phyloP scores from a whole-genome alignment of 306 rosid genomes.

The Sindora glabra region DNA sequence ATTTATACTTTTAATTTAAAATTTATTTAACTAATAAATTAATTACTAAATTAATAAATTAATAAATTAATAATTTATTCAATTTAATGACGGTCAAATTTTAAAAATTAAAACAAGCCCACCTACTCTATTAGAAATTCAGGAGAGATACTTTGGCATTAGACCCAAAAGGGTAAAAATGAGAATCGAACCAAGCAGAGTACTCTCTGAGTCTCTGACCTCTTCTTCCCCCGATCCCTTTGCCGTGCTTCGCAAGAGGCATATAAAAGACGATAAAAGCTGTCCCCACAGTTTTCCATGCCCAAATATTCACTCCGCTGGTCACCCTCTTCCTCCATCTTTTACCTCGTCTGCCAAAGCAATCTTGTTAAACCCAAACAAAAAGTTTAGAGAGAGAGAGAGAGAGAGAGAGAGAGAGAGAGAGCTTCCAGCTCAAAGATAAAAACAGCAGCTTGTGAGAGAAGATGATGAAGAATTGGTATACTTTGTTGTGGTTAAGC shows the following conservation, averaged over 20 bases:
- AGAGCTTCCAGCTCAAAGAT: background rate
- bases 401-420: background rate
- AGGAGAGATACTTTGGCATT: too few species aligned
- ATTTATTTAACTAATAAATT: too few species aligned
- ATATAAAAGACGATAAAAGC: constrained; percentile 27
- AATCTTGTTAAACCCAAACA: constrained; percentile 31
- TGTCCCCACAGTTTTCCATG: constrained; percentile 34
- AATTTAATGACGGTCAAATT: too few species aligned
- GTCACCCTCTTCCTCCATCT: background rate
- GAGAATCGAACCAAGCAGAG: background rate
- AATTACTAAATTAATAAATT: too few species aligned
- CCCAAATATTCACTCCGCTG: constrained; percentile 2
- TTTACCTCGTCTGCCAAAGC: constrained; percentile 15
- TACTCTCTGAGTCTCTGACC: background rate
- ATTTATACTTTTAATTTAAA: too few species aligned
- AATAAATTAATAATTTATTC: too few species aligned
- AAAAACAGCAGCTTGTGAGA: background rate
- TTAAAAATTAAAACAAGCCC: too few species aligned
- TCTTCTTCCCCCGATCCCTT: background rate
- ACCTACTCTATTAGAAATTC: too few species aligned
- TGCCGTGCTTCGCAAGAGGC: constrained; percentile 17
- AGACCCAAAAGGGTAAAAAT: constrained; percentile 27
- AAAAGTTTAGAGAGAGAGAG: background rate
- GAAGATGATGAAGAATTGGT: constrained; percentile 15
- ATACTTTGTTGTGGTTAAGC: too few species aligned